Base-by-base conservation (phyloP, 768 basidiomycete species). In the Boletus sensibilis region DNA sequence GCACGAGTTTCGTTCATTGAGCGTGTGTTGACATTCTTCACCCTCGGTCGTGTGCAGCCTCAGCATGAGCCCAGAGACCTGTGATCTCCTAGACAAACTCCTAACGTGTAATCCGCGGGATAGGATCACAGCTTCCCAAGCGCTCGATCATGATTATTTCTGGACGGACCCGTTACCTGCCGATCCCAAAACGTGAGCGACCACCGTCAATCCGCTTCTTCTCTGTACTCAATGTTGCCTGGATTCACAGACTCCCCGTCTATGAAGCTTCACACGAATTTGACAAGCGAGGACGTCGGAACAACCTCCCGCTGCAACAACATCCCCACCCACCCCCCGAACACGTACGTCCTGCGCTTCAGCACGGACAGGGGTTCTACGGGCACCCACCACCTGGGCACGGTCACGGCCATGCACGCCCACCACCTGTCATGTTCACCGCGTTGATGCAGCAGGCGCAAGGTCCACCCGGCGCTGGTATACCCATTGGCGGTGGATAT, bases 61-160 rank as follows among this genome's bases (percentile, higher is more conserved):
- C 38, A 91, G 90, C 50, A 81, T 91, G 58, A 86, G 82, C 16
- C 69, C 79, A 35, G 87, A 92, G 68, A 91, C 90, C 1, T 83
- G 80, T 35, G 92, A 96, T 68, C 76, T 98, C 25, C 66, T 97
- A 59, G 93, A 94, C 63, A 86, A 85, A 65, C 74, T 98, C 35
- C 75, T 98, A 27, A 84, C 79, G 0, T 87, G 93, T 63, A 90
- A 98, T 68, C 96, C 96, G 3, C 78, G 79, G 57, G 82, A 89
- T 54, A 82, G 96, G 20, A 81, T 94, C 39, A 94, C 94, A 2
- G 96, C 96, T 10, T 73, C 82, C 2, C 81, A 92, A 55, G 95
- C 95, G 0, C 79, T 98, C 50, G 88, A 94, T 63, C 94, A 98
- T 68, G 86, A 90, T 20, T 98, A 94, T 76, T 97, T 98, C 72